Evolutionary conservation across 2,329 filamentous ascomycete genomes (phyloP), one percentile per base, ranked within the genome.

Genomic region (Kalaharituber pfeilii): DNA sequence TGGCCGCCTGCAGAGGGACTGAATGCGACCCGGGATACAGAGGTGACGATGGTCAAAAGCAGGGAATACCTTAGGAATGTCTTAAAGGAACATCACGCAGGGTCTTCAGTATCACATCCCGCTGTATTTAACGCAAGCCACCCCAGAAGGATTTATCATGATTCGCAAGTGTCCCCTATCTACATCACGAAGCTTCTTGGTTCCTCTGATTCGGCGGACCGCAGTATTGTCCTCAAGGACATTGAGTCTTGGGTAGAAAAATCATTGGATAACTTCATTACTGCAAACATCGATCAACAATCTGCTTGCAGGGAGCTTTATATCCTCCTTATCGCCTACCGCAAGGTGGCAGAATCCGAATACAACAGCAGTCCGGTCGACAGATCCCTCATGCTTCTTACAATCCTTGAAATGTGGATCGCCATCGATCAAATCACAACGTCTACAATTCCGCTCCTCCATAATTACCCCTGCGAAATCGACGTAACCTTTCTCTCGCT

Each of bases 321-420:
- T 1, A 2, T 52, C 0, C 50, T 68, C 2, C 67, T 73, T 1
- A 42, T 62, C 1, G 11, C 36, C 0, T 75, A 75, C 53, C 62
- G 69, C 39, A 4, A 15, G 0, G 2, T 24, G 2, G 69, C 69
- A 0, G 36, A 25, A 2, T 36, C 2, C 6, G 8, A 29, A 0
- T 79, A 78, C 42, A 2, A 53, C 0, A 56, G 50, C 0, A 69
- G 71, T 1, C 73, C 78, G 0, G 71, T 75, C 56, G 66, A 65
- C 0, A 60, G 67, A 0, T 82, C 79, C 0, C 57, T 72, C 4
- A 79, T 80, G 73, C 54, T 78, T 2, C 67, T 82, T 0, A 76
- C 72, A 0, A 60, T 75, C 0, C 58, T 78, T 2, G 76, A 81
- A 52, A 62, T 82, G 0, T 82, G 79, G 79, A 63, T 77, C 5